Evolutionary conservation across 495 filamentous ascomycete genomes (phyloP).

Genomic region (Penicillium riverlandense): DNA sequence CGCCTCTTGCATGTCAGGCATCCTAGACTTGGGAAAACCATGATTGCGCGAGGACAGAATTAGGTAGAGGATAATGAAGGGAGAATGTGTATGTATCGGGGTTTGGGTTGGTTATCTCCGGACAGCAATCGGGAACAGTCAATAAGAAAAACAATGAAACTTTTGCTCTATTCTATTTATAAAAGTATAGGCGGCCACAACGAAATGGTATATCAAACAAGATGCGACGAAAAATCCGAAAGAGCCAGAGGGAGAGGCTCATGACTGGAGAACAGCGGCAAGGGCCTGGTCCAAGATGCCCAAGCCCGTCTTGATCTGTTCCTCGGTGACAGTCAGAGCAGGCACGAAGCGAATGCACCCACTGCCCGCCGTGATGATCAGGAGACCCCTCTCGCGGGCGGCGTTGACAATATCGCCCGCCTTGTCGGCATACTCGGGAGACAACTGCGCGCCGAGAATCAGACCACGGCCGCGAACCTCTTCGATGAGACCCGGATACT

Average conservation of each 20-base stretch:
- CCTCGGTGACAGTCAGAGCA: constrained; percentile 66
- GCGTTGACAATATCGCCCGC: constrained; percentile 62
- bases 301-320: constrained; percentile 69
- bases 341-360: constrained; percentile 87
- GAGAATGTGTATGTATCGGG: too few relatives aligned
- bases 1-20: constrained; percentile 8
- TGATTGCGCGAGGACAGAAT: background rate
- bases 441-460: constrained; percentile 79
- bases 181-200: background rate
- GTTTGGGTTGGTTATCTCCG: too few relatives aligned
- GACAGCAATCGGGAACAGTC: too few relatives aligned
- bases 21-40: constrained; percentile 8
- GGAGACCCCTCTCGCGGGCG: constrained; percentile 77
- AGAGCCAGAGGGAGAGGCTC: background rate
- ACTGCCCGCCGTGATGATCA: constrained; percentile 86
- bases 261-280: constrained; percentile 34
- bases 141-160: too few relatives aligned
- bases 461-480: constrained; percentile 80
- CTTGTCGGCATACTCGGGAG: constrained; percentile 53
- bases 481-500: constrained; percentile 62
- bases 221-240: constrained; percentile 3
- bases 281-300: constrained; percentile 73
- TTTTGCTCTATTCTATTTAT: too few relatives aligned
- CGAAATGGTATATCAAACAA: constrained; percentile 17
- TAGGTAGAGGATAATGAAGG: too few relatives aligned